Evolutionary conservation across 108 stramenopile genomes (phyloP), one percentile per base, ranked within the genome.

Genomic region (Conticribra weissflogii): DNA sequence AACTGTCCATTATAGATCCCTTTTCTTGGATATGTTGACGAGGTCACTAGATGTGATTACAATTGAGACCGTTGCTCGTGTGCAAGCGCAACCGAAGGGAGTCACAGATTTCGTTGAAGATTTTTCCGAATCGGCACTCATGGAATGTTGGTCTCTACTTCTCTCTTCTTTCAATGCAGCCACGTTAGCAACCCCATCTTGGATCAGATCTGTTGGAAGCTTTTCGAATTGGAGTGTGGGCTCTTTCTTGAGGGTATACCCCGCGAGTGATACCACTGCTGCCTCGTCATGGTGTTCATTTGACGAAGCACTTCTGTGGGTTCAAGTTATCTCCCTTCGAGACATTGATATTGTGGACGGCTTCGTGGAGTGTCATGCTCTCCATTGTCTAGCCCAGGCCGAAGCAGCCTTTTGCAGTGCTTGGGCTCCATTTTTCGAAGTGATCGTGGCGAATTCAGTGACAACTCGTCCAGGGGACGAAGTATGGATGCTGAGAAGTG

Each of bases 361-460:
- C 31, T 59, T 54, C 16, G 29, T 36, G 16, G 54, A 55, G 45
- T 70, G 76, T 45, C 53, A 61, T 52, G 57, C 68, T 34, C 31
- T 78, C 1, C 25, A 71, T 45, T 32, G 44, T 21, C 46, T 70
- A 41, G 27, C 63, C 27, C 44, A 51, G 34, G 48, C 57, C 3
- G 68, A 64, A 59, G 32, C 50, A 5, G 29, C 28, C 19, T 78
- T 61, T 78, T 21, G 56, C 41, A 33, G 57, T 1, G 49, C 61
- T 17, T 66, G 61, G 68, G 68, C 76, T 50, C 49, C n/a, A 23
- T 78, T 70, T 53, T 65, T 78, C 31, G 63, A 78, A 33, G 63
- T 68, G 9, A 46, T 66, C 3, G 45, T 47, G 9, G 32, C 63
- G 18, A 59, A 59, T 33, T 32, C 57, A 17, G 44, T 62, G 3